Evolutionary conservation across 1,139 yeast species (phyloP), one percentile per base, ranked within the genome.

Genomic region (Waltiozyma sp.): DNA sequence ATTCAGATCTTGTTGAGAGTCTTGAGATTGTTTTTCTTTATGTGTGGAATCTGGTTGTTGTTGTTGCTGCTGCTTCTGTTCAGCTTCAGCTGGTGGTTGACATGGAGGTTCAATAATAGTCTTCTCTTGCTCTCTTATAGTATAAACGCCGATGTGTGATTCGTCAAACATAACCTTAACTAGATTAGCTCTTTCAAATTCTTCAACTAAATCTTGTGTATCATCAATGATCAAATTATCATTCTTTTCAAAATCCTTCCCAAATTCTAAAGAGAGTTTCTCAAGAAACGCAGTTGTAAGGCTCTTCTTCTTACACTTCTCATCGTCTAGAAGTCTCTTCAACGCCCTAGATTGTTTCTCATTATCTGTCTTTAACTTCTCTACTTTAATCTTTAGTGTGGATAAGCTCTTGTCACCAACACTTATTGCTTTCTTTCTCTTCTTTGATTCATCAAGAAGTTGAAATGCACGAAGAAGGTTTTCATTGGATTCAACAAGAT

Each of bases 401-500:
- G 46, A 43, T 33, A 33, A 38, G 9, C 49, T 35, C 14, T 48
- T 38, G 10, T 41, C 38, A 4, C 39, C 40, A 9, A n/a, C 26
- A 7, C n/a, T 21, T 19, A 16, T n/a, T 14, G 45, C 10, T 14
- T 41, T 39, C 2, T 45, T 28, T n/a, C 34, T 40, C 14, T 38
- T 41, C 11, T 38, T 41, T 2, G 52, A 40, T 34, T 49, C 51
- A n/a, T 53, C 56, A 10, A 54, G 44, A 1, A 54, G 40, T 9
- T 48, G 48, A 38, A 51, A 50, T 11, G 49, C 47, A 35, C 47
- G 47, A 8, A 55, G 38, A 0, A 54, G 18, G 4, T 47, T 44
- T 41, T 55, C 59, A 35, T 52, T 53, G 38, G 47, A 44, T 26
- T 55, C 55, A 13, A 54, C 50, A 3, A 54, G 36, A 28, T 55